These are phyloP conservation scores for Pyrenophora tritici-repentis DNA, from an alignment of 2,329 filamentous ascomycete genomes.

Conservation along the genomic window DNA sequence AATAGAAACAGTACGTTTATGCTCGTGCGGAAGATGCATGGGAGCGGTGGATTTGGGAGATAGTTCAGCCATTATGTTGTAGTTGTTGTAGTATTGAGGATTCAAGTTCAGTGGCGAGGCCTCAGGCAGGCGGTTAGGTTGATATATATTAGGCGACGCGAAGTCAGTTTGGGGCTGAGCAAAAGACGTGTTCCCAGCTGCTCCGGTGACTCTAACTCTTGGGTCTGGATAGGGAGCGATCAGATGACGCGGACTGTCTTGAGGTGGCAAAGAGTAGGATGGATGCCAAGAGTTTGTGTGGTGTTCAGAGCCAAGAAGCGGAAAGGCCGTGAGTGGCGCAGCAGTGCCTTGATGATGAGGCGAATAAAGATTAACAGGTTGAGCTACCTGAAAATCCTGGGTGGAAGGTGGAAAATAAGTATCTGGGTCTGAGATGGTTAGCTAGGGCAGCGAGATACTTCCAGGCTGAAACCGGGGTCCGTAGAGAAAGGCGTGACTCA, in stretches of 20 bases:
- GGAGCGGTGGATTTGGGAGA: slow-evolving; percentile 23
- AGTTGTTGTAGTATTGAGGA: slow-evolving; percentile 20
- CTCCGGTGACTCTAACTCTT: slow-evolving; percentile 40
- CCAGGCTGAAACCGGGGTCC: slow-evolving; percentile 36
- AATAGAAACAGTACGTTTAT: slow-evolving; percentile 40
- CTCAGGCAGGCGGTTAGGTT: slow-evolving; percentile 35
- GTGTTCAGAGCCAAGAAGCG: slow-evolving; percentile 34
- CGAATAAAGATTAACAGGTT: slow-evolving; percentile 30
- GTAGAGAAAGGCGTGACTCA: slow-evolving; percentile 31
- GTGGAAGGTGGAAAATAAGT: slow-evolving; percentile 39
- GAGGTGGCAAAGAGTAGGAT: slow-evolving; percentile 27
- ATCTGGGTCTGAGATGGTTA: slow-evolving; percentile 28
- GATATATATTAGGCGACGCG: slow-evolving; percentile 39
- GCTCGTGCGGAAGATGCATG: slow-evolving; percentile 32
- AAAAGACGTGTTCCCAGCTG: slow-evolving; percentile 31
- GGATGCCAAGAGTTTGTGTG: slow-evolving; percentile 37
- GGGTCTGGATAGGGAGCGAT: slow-evolving; percentile 31
- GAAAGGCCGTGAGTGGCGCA: slow-evolving; percentile 38
- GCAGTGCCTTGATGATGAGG: slow-evolving; percentile 35
- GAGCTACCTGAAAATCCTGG: slow-evolving; percentile 26
- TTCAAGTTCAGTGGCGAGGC: slow-evolving; percentile 32
- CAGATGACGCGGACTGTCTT: slow-evolving; percentile 42
- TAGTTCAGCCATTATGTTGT: slow-evolving; percentile 33
- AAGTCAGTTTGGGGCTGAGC: slow-evolving; percentile 43
- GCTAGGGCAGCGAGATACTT: slow-evolving; percentile 21